These are phyloP conservation scores for Malbranchea cinnamomea DNA, from an alignment of 2,329 filamentous ascomycete species.

Conservation along the genomic window DNA sequence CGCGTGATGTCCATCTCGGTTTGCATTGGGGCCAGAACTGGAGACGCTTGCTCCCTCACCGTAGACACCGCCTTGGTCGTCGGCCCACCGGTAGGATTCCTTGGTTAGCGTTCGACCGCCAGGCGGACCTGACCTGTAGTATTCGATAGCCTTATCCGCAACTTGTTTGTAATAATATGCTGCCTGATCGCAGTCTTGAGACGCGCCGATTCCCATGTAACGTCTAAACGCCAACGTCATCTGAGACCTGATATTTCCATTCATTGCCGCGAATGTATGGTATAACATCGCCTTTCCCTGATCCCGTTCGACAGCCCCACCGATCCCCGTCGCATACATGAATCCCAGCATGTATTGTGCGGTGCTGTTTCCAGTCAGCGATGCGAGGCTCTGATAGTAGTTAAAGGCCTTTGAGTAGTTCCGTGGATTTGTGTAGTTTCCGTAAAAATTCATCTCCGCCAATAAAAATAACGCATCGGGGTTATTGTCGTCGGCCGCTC, in stretches of 20 bases:
- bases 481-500: constrained; percentile 39
- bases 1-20: constrained; percentile 55
- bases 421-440: constrained; percentile 76
- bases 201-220: constrained; percentile 68
- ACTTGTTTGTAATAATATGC: constrained; percentile 83
- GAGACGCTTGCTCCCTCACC: constrained; percentile 86
- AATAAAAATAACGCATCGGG: constrained; percentile 79
- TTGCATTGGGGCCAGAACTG: constrained; percentile 71
- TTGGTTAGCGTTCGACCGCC: constrained; percentile 65
- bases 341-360: constrained; percentile 93
- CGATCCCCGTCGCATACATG: constrained; percentile 89
- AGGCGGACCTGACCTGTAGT: constrained; percentile 78
- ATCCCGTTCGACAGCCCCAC: constrained; percentile 62
- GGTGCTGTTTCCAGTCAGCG: constrained; percentile 67
- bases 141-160: constrained; percentile 80
- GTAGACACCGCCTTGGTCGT: constrained; percentile 83
- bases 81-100: constrained; percentile 73
- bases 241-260: constrained; percentile 69
- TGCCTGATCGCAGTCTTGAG: constrained; percentile 72
- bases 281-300: constrained; percentile 88
- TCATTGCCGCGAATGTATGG: constrained; percentile 81
- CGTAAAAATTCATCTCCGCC: constrained; percentile 92
- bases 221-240: constrained; percentile 89
- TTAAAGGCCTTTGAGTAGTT: constrained; percentile 67
- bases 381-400: constrained; percentile 66